Percentiles rank a stretch among this genome's conserved stretches.
These are phyloP conservation scores for Geosmithia putterillii DNA, from an alignment of 2,329 filamentous ascomycete species.

Conservation along the genomic window DNA sequence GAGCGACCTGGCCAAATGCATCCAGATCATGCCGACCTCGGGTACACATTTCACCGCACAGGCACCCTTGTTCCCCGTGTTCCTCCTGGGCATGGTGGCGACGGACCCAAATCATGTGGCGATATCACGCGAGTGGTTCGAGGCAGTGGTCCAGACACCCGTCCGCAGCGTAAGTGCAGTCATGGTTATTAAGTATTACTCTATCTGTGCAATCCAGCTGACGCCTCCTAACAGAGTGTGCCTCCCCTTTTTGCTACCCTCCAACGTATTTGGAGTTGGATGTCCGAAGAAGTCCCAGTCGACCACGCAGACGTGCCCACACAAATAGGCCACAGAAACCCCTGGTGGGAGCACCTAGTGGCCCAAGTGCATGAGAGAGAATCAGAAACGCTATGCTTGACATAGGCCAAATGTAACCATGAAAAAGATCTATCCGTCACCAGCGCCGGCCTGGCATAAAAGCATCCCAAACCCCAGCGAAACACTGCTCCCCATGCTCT, in stretches of 20 bases:
- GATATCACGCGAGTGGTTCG: constrained; percentile 21
- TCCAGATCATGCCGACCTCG: constrained; percentile 26
- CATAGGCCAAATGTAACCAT: constrained; percentile 11
- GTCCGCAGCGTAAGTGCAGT: constrained; percentile 24
- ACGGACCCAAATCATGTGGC: constrained; percentile 12
- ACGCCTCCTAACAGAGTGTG: constrained; percentile 18
- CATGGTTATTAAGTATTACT: constrained; percentile 2
- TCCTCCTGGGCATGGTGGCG: constrained; percentile 24
- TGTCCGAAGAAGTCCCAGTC: constrained; percentile 13
- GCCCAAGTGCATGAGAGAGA: constrained; percentile 15
- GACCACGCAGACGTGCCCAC: constrained; percentile 4
- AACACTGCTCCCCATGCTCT: neutral
- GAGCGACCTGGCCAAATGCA: constrained; percentile 20
- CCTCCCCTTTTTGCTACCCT: constrained; percentile 22
- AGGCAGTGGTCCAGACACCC: constrained; percentile 19
- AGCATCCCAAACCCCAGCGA: neutral
- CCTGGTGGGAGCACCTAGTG: constrained; percentile 29
- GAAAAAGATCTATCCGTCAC: neutral
- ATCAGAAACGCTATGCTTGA: constrained; percentile 23
- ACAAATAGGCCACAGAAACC: constrained; percentile 14
- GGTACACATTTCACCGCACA: constrained; percentile 26
- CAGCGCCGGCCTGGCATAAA: constrained; percentile 1
- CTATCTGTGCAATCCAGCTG: constrained; percentile 6
- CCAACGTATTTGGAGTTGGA: constrained; percentile 21
- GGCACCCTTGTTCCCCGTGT: constrained; percentile 26